Conservation (phyloP, 1,284 basidiomycete species). For the Rhodotorula sp. region DNA sequence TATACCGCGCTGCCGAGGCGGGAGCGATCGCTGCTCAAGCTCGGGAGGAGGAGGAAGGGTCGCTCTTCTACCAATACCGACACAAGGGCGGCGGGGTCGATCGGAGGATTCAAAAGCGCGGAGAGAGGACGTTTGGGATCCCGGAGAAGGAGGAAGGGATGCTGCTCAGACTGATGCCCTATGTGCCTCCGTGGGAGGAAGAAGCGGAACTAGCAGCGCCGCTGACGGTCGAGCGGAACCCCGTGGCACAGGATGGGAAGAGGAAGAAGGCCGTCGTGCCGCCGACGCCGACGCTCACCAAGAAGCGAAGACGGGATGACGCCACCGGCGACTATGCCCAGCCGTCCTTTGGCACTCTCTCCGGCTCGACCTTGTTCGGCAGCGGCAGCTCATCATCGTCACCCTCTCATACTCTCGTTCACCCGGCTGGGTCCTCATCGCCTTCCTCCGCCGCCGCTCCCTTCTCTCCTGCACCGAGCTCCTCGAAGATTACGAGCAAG, state of each 20-base stretch:
- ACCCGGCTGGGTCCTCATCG: background rate
- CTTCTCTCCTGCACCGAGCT: background rate
- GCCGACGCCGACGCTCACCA: background rate
- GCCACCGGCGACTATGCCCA: background rate
- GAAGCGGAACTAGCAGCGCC: background rate
- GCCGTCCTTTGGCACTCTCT: too few relatives aligned
- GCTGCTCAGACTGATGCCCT: conserved; percentile 21
- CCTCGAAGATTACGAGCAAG: too few relatives aligned
- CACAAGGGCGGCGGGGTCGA: background rate
- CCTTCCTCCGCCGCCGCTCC: background rate
- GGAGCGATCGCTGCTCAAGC: background rate
- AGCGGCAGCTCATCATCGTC: background rate
- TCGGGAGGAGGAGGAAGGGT: conserved; percentile 6
- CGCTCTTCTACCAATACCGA: conserved; percentile 6
- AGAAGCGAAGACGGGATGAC: conserved; percentile 5
- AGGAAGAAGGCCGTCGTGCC: background rate
- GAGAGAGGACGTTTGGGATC: conserved; percentile 9
- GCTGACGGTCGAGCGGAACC: background rate
- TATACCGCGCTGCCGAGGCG: background rate
- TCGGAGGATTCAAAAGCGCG: background rate
- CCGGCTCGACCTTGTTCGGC: background rate
- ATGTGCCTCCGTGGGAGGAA: conserved; percentile 9
- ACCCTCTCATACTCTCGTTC: too few relatives aligned
- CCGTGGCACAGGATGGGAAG: too few relatives aligned
- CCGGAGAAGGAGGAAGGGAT: conserved; percentile 9